phyloP scores from a whole-genome alignment of 176 grass and related monocot species.

The Oropetium thomaeum region DNA sequence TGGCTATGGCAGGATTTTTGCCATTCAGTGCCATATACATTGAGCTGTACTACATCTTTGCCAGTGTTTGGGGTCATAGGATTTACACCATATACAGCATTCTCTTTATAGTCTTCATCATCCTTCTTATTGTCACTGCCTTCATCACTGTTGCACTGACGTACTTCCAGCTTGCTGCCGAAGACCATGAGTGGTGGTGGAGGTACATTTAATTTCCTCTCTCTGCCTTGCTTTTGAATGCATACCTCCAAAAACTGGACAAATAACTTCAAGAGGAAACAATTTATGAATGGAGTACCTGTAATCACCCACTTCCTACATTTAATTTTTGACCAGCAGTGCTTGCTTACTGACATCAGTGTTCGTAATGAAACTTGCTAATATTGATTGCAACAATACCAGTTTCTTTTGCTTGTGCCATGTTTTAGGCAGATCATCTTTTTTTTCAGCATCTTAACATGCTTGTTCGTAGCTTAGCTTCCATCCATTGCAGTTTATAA shows the following conservation, averaged over 20 bases:
- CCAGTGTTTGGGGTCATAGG: conserved; percentile 97
- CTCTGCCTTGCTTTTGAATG: neutral
- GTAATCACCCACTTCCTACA: neutral
- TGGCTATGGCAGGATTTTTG: conserved; percentile 97
- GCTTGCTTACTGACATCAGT: neutral
- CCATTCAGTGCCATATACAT: conserved; percentile 98
- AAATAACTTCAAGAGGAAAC: neutral
- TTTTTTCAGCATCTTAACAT: neutral
- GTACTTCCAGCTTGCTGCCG: conserved; percentile 97
- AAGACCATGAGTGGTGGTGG: conserved; percentile 99
- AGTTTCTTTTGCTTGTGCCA: neutral
- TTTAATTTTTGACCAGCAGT: neutral
- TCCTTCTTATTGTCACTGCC: conserved; percentile 88
- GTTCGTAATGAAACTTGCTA: neutral
- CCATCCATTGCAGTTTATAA: neutral
- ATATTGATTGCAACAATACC: neutral
- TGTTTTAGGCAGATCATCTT: neutral
- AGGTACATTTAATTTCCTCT: conserved; percentile 53
- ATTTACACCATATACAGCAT: conserved; percentile 99
- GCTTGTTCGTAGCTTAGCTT: neutral
- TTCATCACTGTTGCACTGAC: conserved; percentile 97
- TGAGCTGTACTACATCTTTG: conserved; percentile 98
- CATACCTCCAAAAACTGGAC: neutral
- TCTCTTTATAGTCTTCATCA: conserved; percentile 95
- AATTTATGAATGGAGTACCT: neutral